Percentiles rank a stretch among this genome's conserved stretches.
phyloP scores from a whole-genome alignment of 768 basidiomycete genomes.

The Auriscalpium vulgare region DNA sequence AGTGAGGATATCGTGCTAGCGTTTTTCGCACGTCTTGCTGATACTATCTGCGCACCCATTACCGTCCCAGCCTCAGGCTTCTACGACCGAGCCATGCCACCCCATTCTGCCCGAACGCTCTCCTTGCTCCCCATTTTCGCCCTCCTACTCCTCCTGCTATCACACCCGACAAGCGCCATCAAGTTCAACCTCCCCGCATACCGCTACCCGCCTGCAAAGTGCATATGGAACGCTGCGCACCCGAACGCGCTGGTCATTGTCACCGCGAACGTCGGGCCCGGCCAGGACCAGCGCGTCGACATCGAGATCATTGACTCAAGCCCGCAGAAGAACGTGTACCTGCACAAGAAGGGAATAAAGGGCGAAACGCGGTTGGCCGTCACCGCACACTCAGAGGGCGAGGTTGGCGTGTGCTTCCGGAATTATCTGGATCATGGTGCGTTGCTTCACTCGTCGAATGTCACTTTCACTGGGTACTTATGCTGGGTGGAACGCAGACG shows the following conservation, averaged over 20 bases:
- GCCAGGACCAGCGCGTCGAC: conserved; percentile 75
- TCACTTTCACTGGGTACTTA: neutral
- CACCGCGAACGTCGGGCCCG: conserved; percentile 84
- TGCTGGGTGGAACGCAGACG: neutral
- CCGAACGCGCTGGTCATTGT: conserved; percentile 86
- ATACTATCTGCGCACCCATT: too few relatives aligned
- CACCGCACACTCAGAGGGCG: conserved; percentile 88
- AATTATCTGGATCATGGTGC: conserved; percentile 70
- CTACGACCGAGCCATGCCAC: too few relatives aligned
- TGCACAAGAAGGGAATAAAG: conserved; percentile 81
- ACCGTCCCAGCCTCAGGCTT: too few relatives aligned
- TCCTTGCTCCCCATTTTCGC: conserved; percentile 15
- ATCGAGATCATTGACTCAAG: conserved; percentile 91
- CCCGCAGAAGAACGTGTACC: conserved; percentile 77
- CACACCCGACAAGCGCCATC: conserved; percentile 46
- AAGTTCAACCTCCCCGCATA: conserved; percentile 76
- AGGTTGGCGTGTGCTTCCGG: conserved; percentile 92
- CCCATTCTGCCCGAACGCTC: neutral
- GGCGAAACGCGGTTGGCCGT: conserved; percentile 90
- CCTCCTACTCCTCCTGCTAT: conserved; percentile 20
- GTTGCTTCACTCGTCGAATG: conserved; percentile 20
- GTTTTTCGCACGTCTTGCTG: too few relatives aligned
- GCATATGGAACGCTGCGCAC: conserved; percentile 94
- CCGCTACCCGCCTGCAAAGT: conserved; percentile 70
- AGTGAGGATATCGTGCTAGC: too few relatives aligned